A percentile compares a stretch with the other conserved stretches of the same genome.
Conservation (phyloP, 176 grass and related monocot genomes). For the Tuctoria greenei region DNA sequence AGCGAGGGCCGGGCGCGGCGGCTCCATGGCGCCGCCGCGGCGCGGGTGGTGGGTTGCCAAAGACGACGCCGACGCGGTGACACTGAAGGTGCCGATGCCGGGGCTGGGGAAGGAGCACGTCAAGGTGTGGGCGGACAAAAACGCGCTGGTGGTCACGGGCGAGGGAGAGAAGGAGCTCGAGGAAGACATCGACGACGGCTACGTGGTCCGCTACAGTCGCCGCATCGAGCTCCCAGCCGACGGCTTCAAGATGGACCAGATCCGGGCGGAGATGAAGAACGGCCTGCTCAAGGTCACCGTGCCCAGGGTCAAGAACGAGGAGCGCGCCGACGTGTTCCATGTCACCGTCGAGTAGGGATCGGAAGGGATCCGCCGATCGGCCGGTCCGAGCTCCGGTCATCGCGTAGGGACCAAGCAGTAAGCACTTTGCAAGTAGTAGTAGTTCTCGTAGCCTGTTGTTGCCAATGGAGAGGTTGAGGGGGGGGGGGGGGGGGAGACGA, state of each 20-base stretch:
- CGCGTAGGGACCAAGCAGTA: no score
- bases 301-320: constrained; percentile 63
- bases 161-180: constrained; percentile 32
- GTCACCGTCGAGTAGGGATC: constrained; percentile 47
- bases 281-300: constrained; percentile 66
- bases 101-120: constrained; percentile 77
- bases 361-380: background rate
- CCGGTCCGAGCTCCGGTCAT: background rate
- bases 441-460: constrained; percentile 14
- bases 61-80: constrained; percentile 46
- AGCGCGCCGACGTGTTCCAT: constrained; percentile 57
- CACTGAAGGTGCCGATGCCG: constrained; percentile 66
- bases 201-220: constrained; percentile 9
- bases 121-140: constrained; percentile 47
- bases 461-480: background rate
- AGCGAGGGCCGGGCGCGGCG: background rate
- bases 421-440: background rate
- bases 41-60: constrained; percentile 46
- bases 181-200: constrained; percentile 6
- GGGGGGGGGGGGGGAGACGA: background rate
- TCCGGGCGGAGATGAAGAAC: constrained; percentile 80
- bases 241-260: constrained; percentile 57
- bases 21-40: no score
- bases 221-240: constrained; percentile 48
- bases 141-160: constrained; percentile 50